Base-by-base conservation (phyloP, 129 eudicot genomes). In the Ambrosia artemisiifolia region DNA sequence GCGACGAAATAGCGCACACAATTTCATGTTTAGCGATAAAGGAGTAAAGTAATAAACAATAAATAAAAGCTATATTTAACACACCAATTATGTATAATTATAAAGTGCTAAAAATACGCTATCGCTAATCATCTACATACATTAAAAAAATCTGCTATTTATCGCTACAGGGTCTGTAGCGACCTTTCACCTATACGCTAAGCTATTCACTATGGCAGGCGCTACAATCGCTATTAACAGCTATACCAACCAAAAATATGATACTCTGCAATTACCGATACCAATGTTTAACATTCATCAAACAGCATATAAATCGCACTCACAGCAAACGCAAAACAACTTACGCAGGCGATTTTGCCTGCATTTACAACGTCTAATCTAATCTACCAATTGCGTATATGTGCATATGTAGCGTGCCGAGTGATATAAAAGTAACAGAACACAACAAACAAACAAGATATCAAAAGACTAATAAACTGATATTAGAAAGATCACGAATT, bases 401-500 rank as follows among this genome's bases (percentile, higher is more conserved):
- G 12, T 68, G 32, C 28, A 42, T 56, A 57, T 28, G 0, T 42
- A 57, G 55, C 13, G 7, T 54, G 32, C 11, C 8, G 24, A 5
- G 33, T 59, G 67, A 43, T 18, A 40, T 60, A 46, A 14, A 19
- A 71, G 6, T 2, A 40, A 40, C 16, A 42, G 7, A 61, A 46
- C 16, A 17, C 12, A 20, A 17, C 12, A 20, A 48, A 54, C 24
- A 70, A 20, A 59, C 3, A 20, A 11, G 57, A 68, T 5, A 61
- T 35, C 36, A 54, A 77, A 77, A 50, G 67, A 55, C 9, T 40
- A 70, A 65, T 40, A 70, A 65, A 28, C 51, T 71, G 46, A 40
- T 63, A 78, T 63, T 63, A 40, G 51, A 51, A 78, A 63, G 59
- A 42, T 77, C 19, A 78, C 60, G 56, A 51, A 51, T 78, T 54